Base-by-base conservation (phyloP, 1,139 yeast species). In the Yamadazyma triangularis region DNA sequence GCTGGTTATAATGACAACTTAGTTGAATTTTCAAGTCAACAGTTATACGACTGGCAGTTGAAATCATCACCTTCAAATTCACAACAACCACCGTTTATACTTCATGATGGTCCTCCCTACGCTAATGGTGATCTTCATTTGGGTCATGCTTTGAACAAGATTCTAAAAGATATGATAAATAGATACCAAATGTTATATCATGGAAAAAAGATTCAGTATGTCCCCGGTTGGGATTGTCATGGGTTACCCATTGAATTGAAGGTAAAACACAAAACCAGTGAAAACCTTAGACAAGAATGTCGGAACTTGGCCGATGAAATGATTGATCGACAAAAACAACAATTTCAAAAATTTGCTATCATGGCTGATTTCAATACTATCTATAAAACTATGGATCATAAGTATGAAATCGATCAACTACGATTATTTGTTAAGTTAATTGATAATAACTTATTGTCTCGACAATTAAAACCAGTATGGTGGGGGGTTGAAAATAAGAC, bases 151-250 rank as follows among this genome's bases (percentile, higher is more conserved):
- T 59, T 91, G 48, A 91, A 91, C 58, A 91, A 91, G 50, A 74
- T 88, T 15, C 58, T 87, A 34, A 91, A 91, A 54, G 99, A 91
- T 56, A 77, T 91, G 31, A 77, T 89, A 33, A 77, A 77, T 41
- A 64, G 99, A 31, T 80, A 67, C 45, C 79, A 86, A 48, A 60
- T 89, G 25, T 56, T 82, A 28, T 45, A 54, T 39, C 58, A 65
- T 26, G 83, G 88, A 15, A 71, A 76, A 39, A 66, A 67, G 27
- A 75, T 91, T 4, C 64, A 71, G 33, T 91, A 86, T 50, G 70
- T 71, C 27, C 96, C 97, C 0, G 99, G 99, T 1, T 91, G 98
- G 97, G 99, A 91, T 54, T 91, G 98, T 50, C 99, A 91, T 60
- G 99, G 99, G 0, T 63, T 91, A 21, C 99, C 99, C 1, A 91